Percentiles rank a stretch among this genome's conserved stretches.
phyloP scores from a whole-genome alignment of 2,329 filamentous ascomycete genomes.

The Penicillium sp. region DNA sequence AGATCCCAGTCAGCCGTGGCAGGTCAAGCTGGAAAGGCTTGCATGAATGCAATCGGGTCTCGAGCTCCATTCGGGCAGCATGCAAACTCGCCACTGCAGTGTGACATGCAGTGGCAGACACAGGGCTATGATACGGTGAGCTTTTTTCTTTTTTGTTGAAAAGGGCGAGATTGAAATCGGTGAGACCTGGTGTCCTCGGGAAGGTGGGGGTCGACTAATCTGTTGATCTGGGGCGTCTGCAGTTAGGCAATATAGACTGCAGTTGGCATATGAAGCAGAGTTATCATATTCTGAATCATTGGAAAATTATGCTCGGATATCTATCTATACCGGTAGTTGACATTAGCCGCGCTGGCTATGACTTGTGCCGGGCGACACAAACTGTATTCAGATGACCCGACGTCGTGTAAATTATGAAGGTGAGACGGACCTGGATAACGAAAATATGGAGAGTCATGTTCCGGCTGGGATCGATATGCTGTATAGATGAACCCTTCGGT shows the following conservation, averaged over 20 bases:
- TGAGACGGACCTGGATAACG: constrained; percentile 12
- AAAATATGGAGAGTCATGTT: constrained; percentile 2
- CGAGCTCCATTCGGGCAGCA: constrained; percentile 14
- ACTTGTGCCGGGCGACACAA: constrained; percentile 4
- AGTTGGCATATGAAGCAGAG: constrained; percentile 8
- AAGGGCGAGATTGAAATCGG: constrained; percentile 13
- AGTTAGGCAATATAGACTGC: constrained; percentile 1
- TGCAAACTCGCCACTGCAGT: constrained; percentile 17
- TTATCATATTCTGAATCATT: neutral
- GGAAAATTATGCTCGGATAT: neutral
- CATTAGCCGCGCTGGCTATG: constrained; percentile 15
- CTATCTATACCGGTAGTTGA: constrained; percentile 3
- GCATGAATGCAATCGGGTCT: constrained; percentile 2
- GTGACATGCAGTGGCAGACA: constrained; percentile 21
- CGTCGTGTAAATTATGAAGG: constrained; percentile 8
- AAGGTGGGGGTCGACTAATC: neutral
- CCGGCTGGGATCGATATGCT: neutral
- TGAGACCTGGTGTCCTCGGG: constrained; percentile 9
- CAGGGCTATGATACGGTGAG: constrained; percentile 13
- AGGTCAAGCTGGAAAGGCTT: constrained; percentile 2
- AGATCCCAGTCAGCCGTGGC: constrained; percentile 6
- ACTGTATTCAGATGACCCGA: constrained; percentile 19
- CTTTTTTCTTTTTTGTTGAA: constrained; percentile 6
- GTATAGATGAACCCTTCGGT: neutral
- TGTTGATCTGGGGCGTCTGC: neutral